Conservation (phyloP, 2,329 filamentous ascomycete species). For the Fusarium sacchari region DNA sequence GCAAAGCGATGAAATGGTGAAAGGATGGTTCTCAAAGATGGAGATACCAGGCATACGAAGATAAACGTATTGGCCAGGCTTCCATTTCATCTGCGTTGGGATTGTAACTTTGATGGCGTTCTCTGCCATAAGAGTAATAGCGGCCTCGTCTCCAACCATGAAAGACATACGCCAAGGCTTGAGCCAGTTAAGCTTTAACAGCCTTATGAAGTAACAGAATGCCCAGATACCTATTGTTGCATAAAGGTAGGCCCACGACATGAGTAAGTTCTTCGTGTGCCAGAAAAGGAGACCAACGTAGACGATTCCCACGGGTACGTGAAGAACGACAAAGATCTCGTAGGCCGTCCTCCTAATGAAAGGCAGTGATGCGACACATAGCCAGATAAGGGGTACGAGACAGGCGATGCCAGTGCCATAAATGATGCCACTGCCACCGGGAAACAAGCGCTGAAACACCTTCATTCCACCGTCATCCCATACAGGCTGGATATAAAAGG, state of each 20-base stretch:
- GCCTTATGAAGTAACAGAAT: constrained; percentile 75
- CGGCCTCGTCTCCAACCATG: constrained; percentile 90
- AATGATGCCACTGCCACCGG: constrained; percentile 71
- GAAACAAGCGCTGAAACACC: constrained; percentile 77
- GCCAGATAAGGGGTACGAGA: constrained; percentile 81
- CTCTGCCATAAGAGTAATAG: constrained; percentile 88
- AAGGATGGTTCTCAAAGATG: constrained; percentile 91
- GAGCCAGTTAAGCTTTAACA: constrained; percentile 91
- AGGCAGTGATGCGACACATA: constrained; percentile 86
- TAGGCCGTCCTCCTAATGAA: constrained; percentile 81
- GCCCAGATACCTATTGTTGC: constrained; percentile 83
- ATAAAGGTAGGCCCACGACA: constrained; percentile 89
- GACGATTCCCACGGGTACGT: constrained; percentile 82
- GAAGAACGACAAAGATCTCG: constrained; percentile 84
- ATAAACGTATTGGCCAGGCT: constrained; percentile 93
- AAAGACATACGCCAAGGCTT: constrained; percentile 83
- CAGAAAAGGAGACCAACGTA: constrained; percentile 91
- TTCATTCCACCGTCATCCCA: constrained; percentile 81
- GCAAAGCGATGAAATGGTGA: constrained; percentile 92
- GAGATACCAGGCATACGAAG: constrained; percentile 93
- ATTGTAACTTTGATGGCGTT: constrained; percentile 97
- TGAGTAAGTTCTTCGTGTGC: constrained; percentile 93
- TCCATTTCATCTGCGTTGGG: constrained; percentile 92
- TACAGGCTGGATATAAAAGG: constrained; percentile 89
- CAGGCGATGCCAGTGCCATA: constrained; percentile 90